Base-by-base conservation (phyloP, 2,329 filamentous ascomycete genomes). In the Penicillium nordicum region DNA sequence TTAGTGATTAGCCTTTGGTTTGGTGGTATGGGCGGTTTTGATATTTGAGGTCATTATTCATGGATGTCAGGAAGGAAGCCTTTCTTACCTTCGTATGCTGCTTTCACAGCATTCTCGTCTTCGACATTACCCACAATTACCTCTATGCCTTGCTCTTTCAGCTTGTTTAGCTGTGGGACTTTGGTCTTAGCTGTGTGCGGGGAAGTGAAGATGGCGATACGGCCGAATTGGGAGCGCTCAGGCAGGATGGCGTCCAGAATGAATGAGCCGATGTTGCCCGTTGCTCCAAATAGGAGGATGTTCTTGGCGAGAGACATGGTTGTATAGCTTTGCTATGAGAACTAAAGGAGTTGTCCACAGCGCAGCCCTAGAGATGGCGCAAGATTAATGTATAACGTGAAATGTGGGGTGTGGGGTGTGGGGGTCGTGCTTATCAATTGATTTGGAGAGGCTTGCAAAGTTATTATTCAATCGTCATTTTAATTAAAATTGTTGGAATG, bases 201-300 rank as follows among this genome's bases (percentile, higher is more conserved):
- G 6, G 83, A 85, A 0, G 85, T 87, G 69, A 83, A 84, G 47
- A 87, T 77, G 6, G 74, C 79, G 44, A 87, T 73, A 44, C 76
- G 77, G 52, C 73, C 69, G 65, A 85, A 84, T 4, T 75, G 72
- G 1, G 69, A 59, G 50, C 79, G 77, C 8, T 73, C 73, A 21
- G 72, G 63, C 40, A 83, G 65, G 38, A 85, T 76, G n/a, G 80
- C 76, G 12, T 75, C 63, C 3, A 77, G 72, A 62, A 85, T 84
- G 65, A 78, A 79, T 7, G 70, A 70, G 25, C 82, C 81, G 41
- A 84, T 83, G 4, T 76, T 67, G 14, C 63, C 63, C 1, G 81
- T 84, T 11, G 78, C 79, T 21, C 82, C 81, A 60, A 84, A 77
- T 21, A 84, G 68, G 27, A 84, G 73, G 40, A 84, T 72, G 53